A percentile compares a stretch with the other conserved stretches of the same genome.
Evolutionary conservation across 495 filamentous ascomycete genomes (phyloP).

Genomic region (Hyaloscypha finlandica): DNA sequence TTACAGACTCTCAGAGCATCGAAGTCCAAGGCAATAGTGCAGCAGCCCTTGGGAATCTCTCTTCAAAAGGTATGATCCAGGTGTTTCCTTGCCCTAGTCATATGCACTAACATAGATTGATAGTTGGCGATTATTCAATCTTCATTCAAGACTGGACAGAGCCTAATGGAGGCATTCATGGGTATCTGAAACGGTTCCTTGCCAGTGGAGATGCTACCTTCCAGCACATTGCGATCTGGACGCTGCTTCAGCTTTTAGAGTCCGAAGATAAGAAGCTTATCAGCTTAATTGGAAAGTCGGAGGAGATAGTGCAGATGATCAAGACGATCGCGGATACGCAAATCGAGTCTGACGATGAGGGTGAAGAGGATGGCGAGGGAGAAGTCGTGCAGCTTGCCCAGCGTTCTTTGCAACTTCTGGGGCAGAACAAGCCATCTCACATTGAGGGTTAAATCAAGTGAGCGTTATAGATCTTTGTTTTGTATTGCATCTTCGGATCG

Average conservation of each 20-base stretch:
- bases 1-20: constrained; percentile 92
- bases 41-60: constrained; percentile 91
- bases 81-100: not conserved
- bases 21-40: constrained; percentile 99
- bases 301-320: constrained; percentile 88
- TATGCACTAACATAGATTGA: constrained; percentile 22
- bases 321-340: constrained; percentile 86
- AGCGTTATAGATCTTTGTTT: constrained; percentile 27
- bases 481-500: constrained; percentile 27
- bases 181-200: constrained; percentile 90
- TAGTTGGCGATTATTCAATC: constrained; percentile 94
- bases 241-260: constrained; percentile 89
- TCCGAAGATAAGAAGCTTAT: constrained; percentile 88
- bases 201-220: constrained; percentile 95
- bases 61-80: constrained; percentile 81
- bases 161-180: constrained; percentile 91
- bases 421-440: constrained; percentile 55
- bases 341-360: constrained; percentile 87
- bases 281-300: constrained; percentile 79
- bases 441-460: constrained; percentile 50
- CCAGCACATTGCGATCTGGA: constrained; percentile 99
- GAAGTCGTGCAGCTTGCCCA: constrained; percentile 92
- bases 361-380: constrained; percentile 80
- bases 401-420: constrained; percentile 84
- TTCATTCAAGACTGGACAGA: constrained; percentile 93